phyloP scores from a whole-genome alignment of 371 early-diverging fungal species.

The Haplosporangium sp. region DNA sequence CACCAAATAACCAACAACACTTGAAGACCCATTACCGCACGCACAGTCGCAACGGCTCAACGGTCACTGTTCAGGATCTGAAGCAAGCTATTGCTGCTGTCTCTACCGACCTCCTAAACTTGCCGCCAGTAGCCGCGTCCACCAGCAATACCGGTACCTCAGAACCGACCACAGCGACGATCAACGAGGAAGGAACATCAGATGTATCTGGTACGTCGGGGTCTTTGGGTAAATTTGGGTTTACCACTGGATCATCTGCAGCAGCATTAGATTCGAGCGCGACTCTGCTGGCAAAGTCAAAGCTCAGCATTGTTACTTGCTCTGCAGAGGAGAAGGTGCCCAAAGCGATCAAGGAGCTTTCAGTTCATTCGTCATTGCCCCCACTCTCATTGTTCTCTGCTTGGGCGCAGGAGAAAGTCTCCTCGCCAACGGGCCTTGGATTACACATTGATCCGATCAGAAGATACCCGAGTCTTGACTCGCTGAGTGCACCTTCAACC shows the following conservation, averaged over 20 bases:
- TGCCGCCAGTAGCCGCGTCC: slow-evolving; percentile 16
- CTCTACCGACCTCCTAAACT: slow-evolving; percentile 28
- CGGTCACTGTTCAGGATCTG: slow-evolving; percentile 53
- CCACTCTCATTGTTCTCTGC: slow-evolving; percentile 11
- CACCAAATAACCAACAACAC: slow-evolving; percentile 39
- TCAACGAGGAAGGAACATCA: background rate
- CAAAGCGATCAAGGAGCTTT: slow-evolving; percentile 1
- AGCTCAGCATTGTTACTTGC: slow-evolving; percentile 7
- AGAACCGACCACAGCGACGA: background rate
- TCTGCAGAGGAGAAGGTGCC: slow-evolving; percentile 1
- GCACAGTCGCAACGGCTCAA: slow-evolving; percentile 51
- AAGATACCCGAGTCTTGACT: slow-evolving; percentile 19
- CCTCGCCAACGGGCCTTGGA: slow-evolving; percentile 13
- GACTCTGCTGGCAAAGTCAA: slow-evolving; percentile 7
- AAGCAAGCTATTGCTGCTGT: slow-evolving; percentile 52
- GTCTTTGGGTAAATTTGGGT: background rate
- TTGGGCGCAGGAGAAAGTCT: background rate
- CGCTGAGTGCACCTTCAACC: slow-evolving; percentile 23
- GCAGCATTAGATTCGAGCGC: slow-evolving; percentile 1
- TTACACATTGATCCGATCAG: slow-evolving; percentile 22
- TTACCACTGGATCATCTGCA: background rate
- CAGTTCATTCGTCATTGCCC: slow-evolving; percentile 7
- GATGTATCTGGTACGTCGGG: background rate
- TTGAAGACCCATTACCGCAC: slow-evolving; percentile 55
- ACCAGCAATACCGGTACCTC: slow-evolving; percentile 2